Percentiles rank a stretch among this genome's conserved stretches.
Evolutionary conservation across 2,329 filamentous ascomycete species (phyloP).

Genomic region (Corniculantispora saksenae): DNA sequence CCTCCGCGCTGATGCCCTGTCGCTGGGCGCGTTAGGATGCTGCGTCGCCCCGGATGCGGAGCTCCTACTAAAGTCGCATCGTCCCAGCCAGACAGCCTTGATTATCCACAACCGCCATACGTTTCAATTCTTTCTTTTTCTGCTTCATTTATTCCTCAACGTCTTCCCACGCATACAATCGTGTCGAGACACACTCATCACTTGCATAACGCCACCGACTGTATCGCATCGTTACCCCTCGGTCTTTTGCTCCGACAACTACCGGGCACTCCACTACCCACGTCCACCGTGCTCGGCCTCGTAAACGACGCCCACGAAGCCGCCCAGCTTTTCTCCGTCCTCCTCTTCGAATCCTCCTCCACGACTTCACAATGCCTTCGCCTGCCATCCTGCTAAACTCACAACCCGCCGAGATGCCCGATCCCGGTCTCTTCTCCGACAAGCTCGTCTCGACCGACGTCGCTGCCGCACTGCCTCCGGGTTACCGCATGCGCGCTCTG

Average conservation of each 20-base stretch:
- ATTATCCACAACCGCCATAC: not conserved
- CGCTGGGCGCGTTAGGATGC: not conserved
- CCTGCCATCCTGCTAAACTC: constrained; percentile 17
- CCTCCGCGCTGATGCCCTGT: not conserved
- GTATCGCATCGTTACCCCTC: not conserved
- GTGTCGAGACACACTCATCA: not conserved
- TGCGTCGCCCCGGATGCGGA: not conserved
- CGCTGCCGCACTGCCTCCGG: constrained; percentile 69
- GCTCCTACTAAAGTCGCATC: constrained; percentile 3
- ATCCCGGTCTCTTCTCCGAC: constrained; percentile 69
- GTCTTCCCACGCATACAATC: not conserved
- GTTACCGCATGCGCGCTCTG: constrained; percentile 81
- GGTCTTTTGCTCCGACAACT: not conserved
- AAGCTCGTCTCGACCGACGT: constrained; percentile 78
- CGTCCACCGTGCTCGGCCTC: not conserved
- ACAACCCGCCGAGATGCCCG: constrained; percentile 19
- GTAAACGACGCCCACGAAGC: not conserved
- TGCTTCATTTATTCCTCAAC: not conserved
- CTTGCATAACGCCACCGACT: too few relatives aligned
- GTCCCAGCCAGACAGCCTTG: not conserved
- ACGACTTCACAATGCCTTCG: constrained; percentile 8
- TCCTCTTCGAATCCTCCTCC: not conserved
- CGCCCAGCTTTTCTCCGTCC: not conserved
- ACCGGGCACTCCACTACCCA: not conserved
- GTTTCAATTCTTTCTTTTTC: not conserved